Evolutionary conservation across 1,139 yeast species (phyloP), one percentile per base, ranked within the genome.

Genomic region (Debaryomyces subglobosus): DNA sequence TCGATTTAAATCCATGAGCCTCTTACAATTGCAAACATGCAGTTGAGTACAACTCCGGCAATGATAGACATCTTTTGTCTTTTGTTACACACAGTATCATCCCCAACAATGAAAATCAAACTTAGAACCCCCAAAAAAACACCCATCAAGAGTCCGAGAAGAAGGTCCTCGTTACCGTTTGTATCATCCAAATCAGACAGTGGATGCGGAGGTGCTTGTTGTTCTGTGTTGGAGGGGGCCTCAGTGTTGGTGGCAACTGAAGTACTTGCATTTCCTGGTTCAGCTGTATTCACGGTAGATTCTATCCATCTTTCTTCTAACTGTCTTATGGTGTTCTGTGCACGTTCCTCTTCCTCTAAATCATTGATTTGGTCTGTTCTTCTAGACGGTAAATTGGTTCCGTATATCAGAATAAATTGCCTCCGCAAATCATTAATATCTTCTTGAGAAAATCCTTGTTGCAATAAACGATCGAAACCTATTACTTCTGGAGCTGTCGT

Each of bases 271-370:
- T 46, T 37, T 10, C 51, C 46, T 6, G 42, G 44, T 18, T 49
- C 53, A 9, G 30, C 35, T 5, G 58, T 62, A 46, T 68, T 77
- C 6, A 82, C 90, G 0, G 94, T 86, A 44, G 88, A 84, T 59
- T 91, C 96, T 51, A 91, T 88, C 97, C 97, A 91, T 50, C 91
- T 76, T 57, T 91, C 97, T 62, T 91, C 97, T 53, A 90, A 65
- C 53, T 85, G 86, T 45, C 90, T 64, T 5, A 81, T 64, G 33
- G 74, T 74, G 56, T 57, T 62, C 56, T 66, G 71, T 21, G 72
- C 55, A 27, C 54, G 57, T 49, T 75, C 79, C 46, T 71, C 74
- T 50, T 74, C 79, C 54, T 73, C 80, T 44, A 73, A 58, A 60
- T 72, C 77, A 48, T 67, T 60, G 42, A 72, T 74, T 32, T 64